These are phyloP conservation scores for Zopfia rhizophila DNA, from an alignment of 2,329 filamentous ascomycete species.

Conservation along the genomic window DNA sequence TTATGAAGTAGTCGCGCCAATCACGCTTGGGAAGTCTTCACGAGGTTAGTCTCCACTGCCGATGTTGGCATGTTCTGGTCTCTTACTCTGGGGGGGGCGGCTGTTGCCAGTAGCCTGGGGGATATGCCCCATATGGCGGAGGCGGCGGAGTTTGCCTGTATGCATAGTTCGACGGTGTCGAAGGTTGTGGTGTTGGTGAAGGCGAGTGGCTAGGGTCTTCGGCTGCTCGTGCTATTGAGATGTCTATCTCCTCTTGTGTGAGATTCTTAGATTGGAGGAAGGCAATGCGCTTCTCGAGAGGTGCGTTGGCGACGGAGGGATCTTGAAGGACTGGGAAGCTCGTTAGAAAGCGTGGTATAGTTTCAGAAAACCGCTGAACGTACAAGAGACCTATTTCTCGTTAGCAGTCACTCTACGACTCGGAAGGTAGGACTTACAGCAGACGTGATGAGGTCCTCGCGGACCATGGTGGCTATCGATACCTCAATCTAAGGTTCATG, in stretches of 20 bases:
- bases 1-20: constrained; percentile 99
- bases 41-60: background rate
- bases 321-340: constrained; percentile 83
- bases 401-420: too few relatives aligned
- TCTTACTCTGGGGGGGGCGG: constrained; percentile 64
- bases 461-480: constrained; percentile 74
- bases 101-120: constrained; percentile 63
- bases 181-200: constrained; percentile 60
- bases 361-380: constrained; percentile 30
- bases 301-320: constrained; percentile 86
- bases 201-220: constrained; percentile 62
- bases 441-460: constrained; percentile 90
- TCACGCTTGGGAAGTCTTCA: constrained; percentile 76
- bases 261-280: constrained; percentile 98
- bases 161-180: constrained; percentile 49
- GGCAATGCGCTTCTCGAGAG: constrained; percentile 90
- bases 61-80: background rate
- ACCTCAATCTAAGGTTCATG: constrained; percentile 28
- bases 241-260: constrained; percentile 93
- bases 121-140: constrained; percentile 62
- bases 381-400: constrained; percentile 68
- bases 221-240: constrained; percentile 79
- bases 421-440: constrained; percentile 60
- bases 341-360: constrained; percentile 24
- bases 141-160: constrained; percentile 60